Evolutionary conservation across 2,329 filamentous ascomycete genomes (phyloP).

Genomic region (Penicillium sp.): DNA sequence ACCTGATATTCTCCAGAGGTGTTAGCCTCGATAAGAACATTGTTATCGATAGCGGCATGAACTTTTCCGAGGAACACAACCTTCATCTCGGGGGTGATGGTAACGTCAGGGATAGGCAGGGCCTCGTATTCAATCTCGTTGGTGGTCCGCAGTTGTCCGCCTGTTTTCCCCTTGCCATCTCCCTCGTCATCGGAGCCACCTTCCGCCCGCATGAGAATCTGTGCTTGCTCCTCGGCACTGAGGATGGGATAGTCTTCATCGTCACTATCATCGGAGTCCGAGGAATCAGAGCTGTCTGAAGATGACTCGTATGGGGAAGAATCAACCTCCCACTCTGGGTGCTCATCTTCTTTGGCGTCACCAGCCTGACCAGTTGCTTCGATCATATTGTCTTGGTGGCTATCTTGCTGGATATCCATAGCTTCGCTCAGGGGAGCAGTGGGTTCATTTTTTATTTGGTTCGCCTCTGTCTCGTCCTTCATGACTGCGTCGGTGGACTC

Average conservation of each 20-base stretch:
- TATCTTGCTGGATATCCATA: constrained; percentile 31
- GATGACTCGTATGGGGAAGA: constrained; percentile 73
- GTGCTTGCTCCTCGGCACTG: constrained; percentile 77
- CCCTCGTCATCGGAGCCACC: constrained; percentile 76
- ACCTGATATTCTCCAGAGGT: constrained; percentile 80
- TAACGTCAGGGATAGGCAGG: constrained; percentile 72
- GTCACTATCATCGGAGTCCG: constrained; percentile 58
- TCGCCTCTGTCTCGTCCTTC: constrained; percentile 4
- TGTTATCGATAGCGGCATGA: constrained; percentile 74
- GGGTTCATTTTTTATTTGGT: neutral
- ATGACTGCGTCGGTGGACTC: neutral
- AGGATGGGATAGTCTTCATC: constrained; percentile 68
- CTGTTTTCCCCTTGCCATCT: constrained; percentile 50
- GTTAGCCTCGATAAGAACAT: constrained; percentile 74
- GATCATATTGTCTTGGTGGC: constrained; percentile 6
- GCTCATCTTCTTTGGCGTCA: constrained; percentile 47
- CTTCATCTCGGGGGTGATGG: constrained; percentile 72
- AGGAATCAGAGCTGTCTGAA: constrained; percentile 59
- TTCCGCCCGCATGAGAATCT: constrained; percentile 80
- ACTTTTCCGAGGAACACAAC: constrained; percentile 74
- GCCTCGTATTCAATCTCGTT: constrained; percentile 70
- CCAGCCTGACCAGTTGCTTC: constrained; percentile 6
- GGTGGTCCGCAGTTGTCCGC: constrained; percentile 67
- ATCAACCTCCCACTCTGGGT: constrained; percentile 82
- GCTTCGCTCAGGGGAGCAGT: constrained; percentile 17